Conservation (phyloP, 371 early-diverging fungal species). For the Neoconidiobolus thromboides region DNA sequence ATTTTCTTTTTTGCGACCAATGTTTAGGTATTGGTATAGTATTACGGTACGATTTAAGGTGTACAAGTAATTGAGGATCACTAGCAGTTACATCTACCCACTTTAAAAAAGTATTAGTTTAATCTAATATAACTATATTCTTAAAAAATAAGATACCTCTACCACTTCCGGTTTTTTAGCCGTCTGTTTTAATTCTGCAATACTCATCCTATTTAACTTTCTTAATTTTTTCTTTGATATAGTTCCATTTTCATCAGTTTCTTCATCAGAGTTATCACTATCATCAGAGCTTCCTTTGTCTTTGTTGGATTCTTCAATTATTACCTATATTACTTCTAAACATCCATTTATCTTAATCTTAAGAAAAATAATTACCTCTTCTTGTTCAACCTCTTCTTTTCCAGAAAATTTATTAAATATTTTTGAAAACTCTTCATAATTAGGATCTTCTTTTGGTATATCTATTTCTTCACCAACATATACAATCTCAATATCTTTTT, state of each 20-base stretch:
- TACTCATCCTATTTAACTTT: slow-evolving; percentile 41
- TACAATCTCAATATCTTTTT: no score
- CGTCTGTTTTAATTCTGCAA: slow-evolving; percentile 83
- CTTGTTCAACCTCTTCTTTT: no score
- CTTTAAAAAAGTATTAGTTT: slow-evolving; percentile 8
- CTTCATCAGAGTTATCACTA: slow-evolving; percentile 9
- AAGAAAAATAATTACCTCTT: no score
- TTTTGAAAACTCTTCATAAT: no score
- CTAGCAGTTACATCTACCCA: slow-evolving; percentile 87
- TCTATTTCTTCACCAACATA: no score
- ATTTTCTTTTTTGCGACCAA: slow-evolving; percentile 93
- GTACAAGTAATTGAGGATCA: slow-evolving; percentile 78
- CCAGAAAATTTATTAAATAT: no score
- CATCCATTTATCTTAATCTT: no score
- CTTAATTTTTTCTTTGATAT: slow-evolving; percentile 36
- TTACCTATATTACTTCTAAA: no score
- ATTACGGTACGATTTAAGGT: slow-evolving; percentile 75
- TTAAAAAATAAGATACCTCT: slow-evolving; percentile 33
- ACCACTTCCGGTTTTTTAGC: slow-evolving; percentile 89
- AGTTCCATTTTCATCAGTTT: slow-evolving; percentile 17
- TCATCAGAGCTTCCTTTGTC: slow-evolving; percentile 3
- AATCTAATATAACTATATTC: neutral
- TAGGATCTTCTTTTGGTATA: no score
- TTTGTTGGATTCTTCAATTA: neutral
- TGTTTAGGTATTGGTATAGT: slow-evolving; percentile 92